A percentile compares a stretch with the other conserved stretches of the same genome.
Evolutionary conservation across 352 stramenopile genomes (phyloP).

Genomic region (Phytophthora citrophthora): DNA sequence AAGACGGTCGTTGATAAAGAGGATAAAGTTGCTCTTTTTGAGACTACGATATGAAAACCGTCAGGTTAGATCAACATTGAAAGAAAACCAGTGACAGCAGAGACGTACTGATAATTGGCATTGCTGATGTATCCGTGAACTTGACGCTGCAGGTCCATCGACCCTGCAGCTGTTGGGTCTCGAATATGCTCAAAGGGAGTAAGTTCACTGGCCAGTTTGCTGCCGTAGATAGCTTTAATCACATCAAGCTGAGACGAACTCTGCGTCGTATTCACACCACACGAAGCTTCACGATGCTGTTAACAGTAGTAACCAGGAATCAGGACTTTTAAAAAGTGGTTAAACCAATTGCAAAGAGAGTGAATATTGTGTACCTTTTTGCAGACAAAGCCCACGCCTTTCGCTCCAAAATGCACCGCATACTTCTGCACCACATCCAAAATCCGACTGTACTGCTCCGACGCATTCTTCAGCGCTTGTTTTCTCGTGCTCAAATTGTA

Average conservation of each 20-base stretch:
- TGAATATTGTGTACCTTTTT: constrained; percentile 72
- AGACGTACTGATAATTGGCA: constrained; percentile 87
- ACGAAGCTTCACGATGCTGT: constrained; percentile 79
- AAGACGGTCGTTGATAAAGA: constrained; percentile 99
- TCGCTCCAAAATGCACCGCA: constrained; percentile 92
- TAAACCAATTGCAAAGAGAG: no score
- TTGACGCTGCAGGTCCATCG: constrained; percentile 46
- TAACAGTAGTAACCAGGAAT: not conserved
- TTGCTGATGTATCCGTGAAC: constrained; percentile 80
- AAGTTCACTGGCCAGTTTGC: constrained; percentile 70
- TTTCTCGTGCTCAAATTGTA: constrained; percentile 97
- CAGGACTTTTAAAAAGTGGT: no score
- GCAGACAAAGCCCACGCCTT: constrained; percentile 95
- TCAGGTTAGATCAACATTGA: not conserved
- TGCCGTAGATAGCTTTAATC: constrained; percentile 80
- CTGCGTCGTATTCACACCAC: constrained; percentile 78
- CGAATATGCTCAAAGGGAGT: constrained; percentile 52
- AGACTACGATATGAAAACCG: constrained; percentile 44
- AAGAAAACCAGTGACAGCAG: not conserved
- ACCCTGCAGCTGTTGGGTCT: constrained; percentile 33
- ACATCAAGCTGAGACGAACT: constrained; percentile 71
- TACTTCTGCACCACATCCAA: constrained; percentile 97
- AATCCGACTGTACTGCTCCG: constrained; percentile 95
- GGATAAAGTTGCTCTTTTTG: constrained; percentile 88
- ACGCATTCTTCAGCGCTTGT: constrained; percentile 92